Percentiles rank a stretch among this genome's conserved stretches.
These are phyloP conservation scores for Podospora pseudopauciseta DNA, from an alignment of 495 filamentous ascomycete genomes.

Conservation along the genomic window DNA sequence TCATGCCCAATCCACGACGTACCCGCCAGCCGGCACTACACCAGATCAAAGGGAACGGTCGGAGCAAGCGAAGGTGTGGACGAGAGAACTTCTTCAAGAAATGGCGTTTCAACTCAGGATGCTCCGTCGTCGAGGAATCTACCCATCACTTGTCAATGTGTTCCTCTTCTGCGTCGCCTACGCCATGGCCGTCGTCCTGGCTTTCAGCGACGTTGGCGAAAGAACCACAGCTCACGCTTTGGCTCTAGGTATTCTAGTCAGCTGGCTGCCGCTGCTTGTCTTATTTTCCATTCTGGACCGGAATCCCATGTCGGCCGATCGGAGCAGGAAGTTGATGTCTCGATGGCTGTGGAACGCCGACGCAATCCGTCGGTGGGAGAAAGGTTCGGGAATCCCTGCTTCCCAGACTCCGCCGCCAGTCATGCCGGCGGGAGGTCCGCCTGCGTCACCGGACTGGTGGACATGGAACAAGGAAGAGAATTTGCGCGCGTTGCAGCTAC, in stretches of 20 bases:
- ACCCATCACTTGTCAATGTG: slow-evolving; percentile 8
- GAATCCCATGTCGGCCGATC: slow-evolving; percentile 42
- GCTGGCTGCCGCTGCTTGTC: slow-evolving; percentile 50
- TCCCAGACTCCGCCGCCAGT: slow-evolving; percentile 9
- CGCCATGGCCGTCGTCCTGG: slow-evolving; percentile 42
- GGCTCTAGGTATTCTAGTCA: slow-evolving; percentile 44
- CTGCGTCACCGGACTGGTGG: slow-evolving; percentile 1
- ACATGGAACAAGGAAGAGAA: not conserved
- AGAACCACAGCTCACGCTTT: slow-evolving; percentile 44
- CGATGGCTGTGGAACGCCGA: slow-evolving; percentile 22
- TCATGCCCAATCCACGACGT: not conserved
- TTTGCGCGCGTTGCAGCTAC: slow-evolving; percentile 5
- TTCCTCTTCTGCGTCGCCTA: slow-evolving; percentile 30
- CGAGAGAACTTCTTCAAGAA: slow-evolving; percentile 14
- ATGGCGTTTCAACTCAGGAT: slow-evolving; percentile 16
- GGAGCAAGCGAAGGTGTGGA: not conserved
- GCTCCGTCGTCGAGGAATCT: slow-evolving; percentile 17
- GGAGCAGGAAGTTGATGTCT: slow-evolving; percentile 23
- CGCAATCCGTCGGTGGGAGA: slow-evolving; percentile 15
- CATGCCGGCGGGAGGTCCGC: not conserved
- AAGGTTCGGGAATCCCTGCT: not conserved
- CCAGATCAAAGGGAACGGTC: not conserved
- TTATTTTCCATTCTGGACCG: slow-evolving; percentile 47
- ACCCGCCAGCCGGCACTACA: not conserved
- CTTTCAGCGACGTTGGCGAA: slow-evolving; percentile 40